These are phyloP conservation scores for Plantago ovata DNA, from an alignment of 257 asterid species.

Conservation along the genomic window DNA sequence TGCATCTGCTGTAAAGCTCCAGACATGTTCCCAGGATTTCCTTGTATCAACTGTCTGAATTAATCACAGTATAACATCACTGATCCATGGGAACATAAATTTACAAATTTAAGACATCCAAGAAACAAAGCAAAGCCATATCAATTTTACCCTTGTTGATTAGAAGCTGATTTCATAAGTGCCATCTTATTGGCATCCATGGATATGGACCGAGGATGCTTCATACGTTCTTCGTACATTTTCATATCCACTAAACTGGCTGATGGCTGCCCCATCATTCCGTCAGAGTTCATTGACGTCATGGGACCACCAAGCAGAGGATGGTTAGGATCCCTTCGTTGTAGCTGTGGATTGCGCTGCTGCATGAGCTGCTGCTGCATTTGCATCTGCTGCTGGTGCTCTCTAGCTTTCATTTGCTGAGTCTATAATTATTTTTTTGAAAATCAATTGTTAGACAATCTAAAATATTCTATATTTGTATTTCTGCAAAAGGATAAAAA, in stretches of 20 bases:
- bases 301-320: conserved; percentile 81
- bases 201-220: conserved; percentile 85
- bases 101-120: conserved; percentile 1
- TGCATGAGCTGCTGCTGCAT: conserved; percentile 98
- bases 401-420: conserved; percentile 90
- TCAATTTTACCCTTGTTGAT: conserved; percentile 78
- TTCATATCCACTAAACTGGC: conserved; percentile 91
- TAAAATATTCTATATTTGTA: not conserved
- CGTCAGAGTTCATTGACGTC: conserved; percentile 72
- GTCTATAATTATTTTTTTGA: conserved; percentile 46
- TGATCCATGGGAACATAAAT: not conserved
- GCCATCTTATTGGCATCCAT: conserved; percentile 98
- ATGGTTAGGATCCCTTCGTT: conserved; percentile 91
- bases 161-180: conserved; percentile 82
- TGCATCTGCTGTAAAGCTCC: conserved; percentile 97
- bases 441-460: conserved; percentile 5
- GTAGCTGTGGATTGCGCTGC: conserved; percentile 87
- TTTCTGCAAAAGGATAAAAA: not conserved
- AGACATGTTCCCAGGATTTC: conserved; percentile 80
- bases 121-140: conserved; percentile 12
- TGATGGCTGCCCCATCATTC: conserved; percentile 95
- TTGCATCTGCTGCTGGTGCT: conserved; percentile 77
- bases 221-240: conserved; percentile 94
- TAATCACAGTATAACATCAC: conserved; percentile 29
- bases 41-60: conserved; percentile 89